A percentile compares a stretch with the other conserved stretches of the same genome.
These are phyloP conservation scores for Neonectria faginata DNA, from an alignment of 2,329 filamentous ascomycete species.

Conservation along the genomic window DNA sequence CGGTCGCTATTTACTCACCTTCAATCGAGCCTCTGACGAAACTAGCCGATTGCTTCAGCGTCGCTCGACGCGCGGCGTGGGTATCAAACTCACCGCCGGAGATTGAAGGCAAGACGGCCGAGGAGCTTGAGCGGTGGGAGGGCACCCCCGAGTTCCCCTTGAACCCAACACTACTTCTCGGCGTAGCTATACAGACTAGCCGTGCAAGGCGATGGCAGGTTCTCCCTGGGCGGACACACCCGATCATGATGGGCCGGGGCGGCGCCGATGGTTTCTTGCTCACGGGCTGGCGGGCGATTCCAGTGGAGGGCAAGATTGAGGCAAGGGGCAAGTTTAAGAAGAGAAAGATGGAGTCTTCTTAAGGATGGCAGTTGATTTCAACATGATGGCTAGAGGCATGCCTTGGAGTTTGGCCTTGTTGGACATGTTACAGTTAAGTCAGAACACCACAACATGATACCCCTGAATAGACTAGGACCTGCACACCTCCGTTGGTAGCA, in stretches of 20 bases:
- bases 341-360: conserved; percentile 66
- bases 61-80: conserved; percentile 82
- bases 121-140: conserved; percentile 66
- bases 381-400: conserved; percentile 21
- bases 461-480: conserved; percentile 35
- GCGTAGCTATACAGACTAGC: conserved; percentile 83
- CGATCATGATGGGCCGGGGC: conserved; percentile 88
- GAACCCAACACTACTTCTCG: conserved; percentile 86
- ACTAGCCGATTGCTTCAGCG: conserved; percentile 86
- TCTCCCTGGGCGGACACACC: conserved; percentile 90
- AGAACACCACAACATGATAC: conserved; percentile 36
- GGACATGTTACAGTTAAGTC: conserved; percentile 30
- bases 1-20: conserved; percentile 86
- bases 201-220: conserved; percentile 89
- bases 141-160: conserved; percentile 83
- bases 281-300: conserved; percentile 83
- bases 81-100: conserved; percentile 64
- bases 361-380: conserved; percentile 5
- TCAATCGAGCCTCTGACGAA: conserved; percentile 82
- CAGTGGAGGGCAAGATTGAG: conserved; percentile 81
- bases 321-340: conserved; percentile 84
- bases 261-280: conserved; percentile 93
- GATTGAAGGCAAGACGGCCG: conserved; percentile 56
- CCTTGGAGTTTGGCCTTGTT: conserved; percentile 3
- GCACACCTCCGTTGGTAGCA: conserved; percentile 27